A percentile compares a stretch with the other conserved stretches of the same genome.
Evolutionary conservation across 2,329 filamentous ascomycete genomes (phyloP).

Genomic region (Penicillium paneum): DNA sequence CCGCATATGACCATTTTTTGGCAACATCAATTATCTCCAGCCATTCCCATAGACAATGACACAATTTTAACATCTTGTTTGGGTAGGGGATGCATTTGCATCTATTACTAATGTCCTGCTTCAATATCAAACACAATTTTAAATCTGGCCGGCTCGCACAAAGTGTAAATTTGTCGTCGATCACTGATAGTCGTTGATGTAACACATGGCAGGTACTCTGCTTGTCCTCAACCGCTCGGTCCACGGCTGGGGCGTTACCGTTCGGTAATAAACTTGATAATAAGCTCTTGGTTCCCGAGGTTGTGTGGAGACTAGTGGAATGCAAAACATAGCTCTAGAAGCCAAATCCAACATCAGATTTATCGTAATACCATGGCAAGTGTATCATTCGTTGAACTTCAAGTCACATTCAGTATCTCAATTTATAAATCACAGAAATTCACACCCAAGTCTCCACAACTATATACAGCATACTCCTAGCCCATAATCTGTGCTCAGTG

Average conservation of each 20-base stretch:
- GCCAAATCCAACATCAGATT: neutral
- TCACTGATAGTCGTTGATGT: neutral
- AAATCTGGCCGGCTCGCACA: neutral
- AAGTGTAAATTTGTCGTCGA: neutral
- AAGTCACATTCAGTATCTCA: neutral
- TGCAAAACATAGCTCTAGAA: neutral
- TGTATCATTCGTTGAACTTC: neutral
- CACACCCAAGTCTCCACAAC: neutral
- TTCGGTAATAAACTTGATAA: neutral
- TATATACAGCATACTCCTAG: neutral
- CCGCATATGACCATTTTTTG: accelerated
- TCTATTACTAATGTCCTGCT: neutral
- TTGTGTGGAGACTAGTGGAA: neutral
- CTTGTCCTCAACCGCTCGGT: too few species aligned
- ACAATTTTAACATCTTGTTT: neutral
- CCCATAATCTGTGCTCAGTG: neutral
- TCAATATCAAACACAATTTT: neutral
- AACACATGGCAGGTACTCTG: neutral
- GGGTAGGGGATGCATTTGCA: neutral
- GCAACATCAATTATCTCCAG: neutral
- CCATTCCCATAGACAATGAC: neutral
- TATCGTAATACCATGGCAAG: neutral
- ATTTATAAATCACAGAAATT: neutral
- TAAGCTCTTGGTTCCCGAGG: neutral
- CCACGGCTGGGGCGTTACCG: neutral